A percentile compares a stretch with the other conserved stretches of the same genome.
Conservation (phyloP, 2,329 filamentous ascomycete genomes). For the Ophiostoma pallidulum region DNA sequence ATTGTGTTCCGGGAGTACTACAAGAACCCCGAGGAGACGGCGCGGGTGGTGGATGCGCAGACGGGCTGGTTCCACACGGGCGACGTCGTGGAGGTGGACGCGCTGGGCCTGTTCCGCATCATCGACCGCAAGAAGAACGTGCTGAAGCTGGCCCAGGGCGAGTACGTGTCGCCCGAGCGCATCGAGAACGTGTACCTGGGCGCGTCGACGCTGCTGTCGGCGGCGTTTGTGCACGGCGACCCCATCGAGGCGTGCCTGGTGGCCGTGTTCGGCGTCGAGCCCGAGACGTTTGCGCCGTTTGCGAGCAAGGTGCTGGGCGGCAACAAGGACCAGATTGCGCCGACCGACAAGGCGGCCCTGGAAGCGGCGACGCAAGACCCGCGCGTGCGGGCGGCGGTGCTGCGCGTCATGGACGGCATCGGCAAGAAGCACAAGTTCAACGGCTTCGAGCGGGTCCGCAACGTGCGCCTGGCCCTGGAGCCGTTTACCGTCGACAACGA, state of each 20-base stretch:
- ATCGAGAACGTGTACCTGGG: slow-evolving; percentile 92
- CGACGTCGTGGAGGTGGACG: slow-evolving; percentile 81
- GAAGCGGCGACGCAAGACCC: slow-evolving; percentile 57
- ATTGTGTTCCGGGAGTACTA: slow-evolving; percentile 79
- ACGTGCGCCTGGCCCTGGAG: slow-evolving; percentile 66
- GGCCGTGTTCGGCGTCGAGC: slow-evolving; percentile 79
- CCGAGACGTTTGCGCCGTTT: slow-evolving; percentile 71
- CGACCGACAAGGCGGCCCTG: slow-evolving; percentile 58
- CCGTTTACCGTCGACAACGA: slow-evolving; percentile 93
- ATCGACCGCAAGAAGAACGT: slow-evolving; percentile 98
- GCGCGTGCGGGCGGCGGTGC: slow-evolving; percentile 62
- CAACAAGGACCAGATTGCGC: slow-evolving; percentile 31
- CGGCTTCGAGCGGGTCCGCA: slow-evolving; percentile 75
- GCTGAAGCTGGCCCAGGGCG: slow-evolving; percentile 94
- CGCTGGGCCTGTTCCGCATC: slow-evolving; percentile 78
- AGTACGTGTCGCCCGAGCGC: slow-evolving; percentile 95
- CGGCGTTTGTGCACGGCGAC: slow-evolving; percentile 88
- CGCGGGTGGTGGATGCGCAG: slow-evolving; percentile 70
- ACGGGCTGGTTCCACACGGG: slow-evolving; percentile 91
- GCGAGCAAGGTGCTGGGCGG: slow-evolving; percentile 63
- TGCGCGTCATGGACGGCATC: slow-evolving; percentile 70
- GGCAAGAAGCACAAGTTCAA: slow-evolving; percentile 83
- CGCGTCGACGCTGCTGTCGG: slow-evolving; percentile 65
- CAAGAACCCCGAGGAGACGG: slow-evolving; percentile 81
- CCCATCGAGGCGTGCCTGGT: slow-evolving; percentile 73